phyloP scores from a whole-genome alignment of 192 early-diverging fungal genomes.

The Gryganskiella cystojenkinii region DNA sequence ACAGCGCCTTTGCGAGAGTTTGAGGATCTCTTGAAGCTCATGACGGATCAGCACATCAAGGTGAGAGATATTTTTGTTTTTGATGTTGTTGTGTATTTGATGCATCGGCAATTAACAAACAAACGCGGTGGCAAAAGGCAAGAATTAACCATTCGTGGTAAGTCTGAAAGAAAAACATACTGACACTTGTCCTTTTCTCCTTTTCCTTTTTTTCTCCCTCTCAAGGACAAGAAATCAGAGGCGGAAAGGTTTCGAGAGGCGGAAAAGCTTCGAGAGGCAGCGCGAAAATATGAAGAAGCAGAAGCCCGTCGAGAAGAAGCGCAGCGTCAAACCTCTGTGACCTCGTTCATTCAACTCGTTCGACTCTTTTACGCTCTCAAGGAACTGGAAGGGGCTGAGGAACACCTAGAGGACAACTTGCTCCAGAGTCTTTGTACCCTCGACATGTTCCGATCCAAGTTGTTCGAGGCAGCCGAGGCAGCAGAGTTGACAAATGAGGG shows the following conservation, averaged over 20 bases:
- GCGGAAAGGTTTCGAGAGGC: neutral
- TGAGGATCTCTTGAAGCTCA: constrained; percentile 1
- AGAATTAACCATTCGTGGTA: too few species aligned
- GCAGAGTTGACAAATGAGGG: too few species aligned
- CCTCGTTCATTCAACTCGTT: neutral
- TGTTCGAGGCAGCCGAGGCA: neutral
- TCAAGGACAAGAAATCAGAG: neutral
- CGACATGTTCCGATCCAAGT: neutral
- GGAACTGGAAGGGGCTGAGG: neutral
- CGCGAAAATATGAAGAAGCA: neutral
- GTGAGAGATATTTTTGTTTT: neutral
- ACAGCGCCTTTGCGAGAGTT: constrained; percentile 10
- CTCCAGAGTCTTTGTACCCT: neutral
- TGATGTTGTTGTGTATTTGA: neutral
- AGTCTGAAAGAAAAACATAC: too few species aligned
- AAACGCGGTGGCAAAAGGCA: too few species aligned
- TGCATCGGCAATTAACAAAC: too few species aligned
- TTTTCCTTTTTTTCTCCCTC: neutral
- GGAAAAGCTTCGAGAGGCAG: neutral
- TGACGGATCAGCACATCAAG: neutral
- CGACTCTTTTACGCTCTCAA: constrained; percentile 13
- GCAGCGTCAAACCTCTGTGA: neutral
- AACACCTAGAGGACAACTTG: neutral
- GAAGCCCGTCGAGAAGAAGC: neutral
- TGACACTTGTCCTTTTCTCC: neutral